phyloP scores from a whole-genome alignment of 108 stramenopile genomes.

The Nannochloropsis salina region DNA sequence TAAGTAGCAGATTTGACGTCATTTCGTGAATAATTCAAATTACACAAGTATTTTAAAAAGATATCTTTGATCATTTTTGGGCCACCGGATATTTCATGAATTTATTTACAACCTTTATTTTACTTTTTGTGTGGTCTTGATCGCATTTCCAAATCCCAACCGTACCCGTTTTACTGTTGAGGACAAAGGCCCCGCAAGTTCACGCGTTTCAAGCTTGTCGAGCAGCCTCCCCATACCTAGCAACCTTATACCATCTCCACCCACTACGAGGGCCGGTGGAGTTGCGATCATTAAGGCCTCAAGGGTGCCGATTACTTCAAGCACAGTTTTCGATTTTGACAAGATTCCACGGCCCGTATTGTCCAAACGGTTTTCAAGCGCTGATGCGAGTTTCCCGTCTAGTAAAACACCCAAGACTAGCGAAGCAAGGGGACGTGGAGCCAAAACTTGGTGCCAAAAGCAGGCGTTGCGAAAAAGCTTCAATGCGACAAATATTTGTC shows the following conservation, averaged over 20 bases:
- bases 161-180: background rate
- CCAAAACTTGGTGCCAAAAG: background rate
- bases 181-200: background rate
- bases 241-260: background rate
- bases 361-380: conserved; percentile 3
- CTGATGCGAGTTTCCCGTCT: background rate
- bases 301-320: background rate
- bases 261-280: background rate
- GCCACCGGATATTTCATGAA: too few relatives aligned
- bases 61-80: too few relatives aligned
- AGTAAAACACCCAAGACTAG: background rate
- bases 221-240: background rate
- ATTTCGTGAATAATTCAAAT: too few relatives aligned
- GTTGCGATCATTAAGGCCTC: background rate
- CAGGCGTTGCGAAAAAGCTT: background rate
- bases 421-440: background rate
- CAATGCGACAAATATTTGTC: background rate
- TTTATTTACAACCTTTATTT: too few relatives aligned
- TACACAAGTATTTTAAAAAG: too few relatives aligned
- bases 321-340: background rate
- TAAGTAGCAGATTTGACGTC: too few relatives aligned
- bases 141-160: background rate
- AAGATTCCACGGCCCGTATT: background rate
- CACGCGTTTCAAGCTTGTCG: conserved; percentile 11
- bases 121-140: too few relatives aligned